Evolutionary conservation across 495 filamentous ascomycete genomes (phyloP).

Genomic region (Podospora pseudopauciseta): DNA sequence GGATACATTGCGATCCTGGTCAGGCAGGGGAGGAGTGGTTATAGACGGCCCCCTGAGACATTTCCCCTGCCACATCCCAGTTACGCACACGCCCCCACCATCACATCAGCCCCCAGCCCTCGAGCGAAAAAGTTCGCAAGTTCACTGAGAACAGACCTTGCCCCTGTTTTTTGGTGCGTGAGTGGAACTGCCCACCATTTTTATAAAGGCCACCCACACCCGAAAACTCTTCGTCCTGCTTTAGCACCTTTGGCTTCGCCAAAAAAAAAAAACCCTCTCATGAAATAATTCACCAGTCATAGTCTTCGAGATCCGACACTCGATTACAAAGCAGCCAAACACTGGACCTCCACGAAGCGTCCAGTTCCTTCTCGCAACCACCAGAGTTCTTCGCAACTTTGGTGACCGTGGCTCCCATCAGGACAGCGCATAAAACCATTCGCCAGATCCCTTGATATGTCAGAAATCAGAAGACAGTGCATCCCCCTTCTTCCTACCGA

Average conservation of each 20-base stretch:
- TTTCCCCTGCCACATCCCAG: not conserved
- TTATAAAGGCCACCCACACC: conserved; percentile 7
- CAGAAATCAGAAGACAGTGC: conserved; percentile 46
- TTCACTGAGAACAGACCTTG: conserved; percentile 18
- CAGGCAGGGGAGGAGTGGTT: not conserved
- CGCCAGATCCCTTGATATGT: conserved; percentile 45
- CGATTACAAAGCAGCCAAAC: conserved; percentile 16
- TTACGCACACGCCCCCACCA: conserved; percentile 22
- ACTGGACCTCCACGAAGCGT: conserved; percentile 24
- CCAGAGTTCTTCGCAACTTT: conserved; percentile 34
- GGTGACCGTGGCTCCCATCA: conserved; percentile 29
- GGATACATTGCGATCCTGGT: not conserved
- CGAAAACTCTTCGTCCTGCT: not conserved
- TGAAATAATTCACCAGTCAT: conserved; percentile 1
- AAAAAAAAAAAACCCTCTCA: conserved; percentile 12
- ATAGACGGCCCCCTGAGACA: not conserved
- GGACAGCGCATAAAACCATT: conserved; percentile 35
- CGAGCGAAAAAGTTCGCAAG: conserved; percentile 14
- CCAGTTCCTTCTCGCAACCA: conserved; percentile 30
- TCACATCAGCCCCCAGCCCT: conserved; percentile 7
- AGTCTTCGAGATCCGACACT: not conserved
- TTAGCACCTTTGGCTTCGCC: conserved; percentile 27
- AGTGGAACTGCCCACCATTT: conserved; percentile 10
- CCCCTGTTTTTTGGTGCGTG: not conserved
- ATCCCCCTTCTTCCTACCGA: conserved; percentile 52